Evolutionary conservation across 2,329 filamentous ascomycete genomes (phyloP).

Genomic region (Acephala macrosclerotiorum): DNA sequence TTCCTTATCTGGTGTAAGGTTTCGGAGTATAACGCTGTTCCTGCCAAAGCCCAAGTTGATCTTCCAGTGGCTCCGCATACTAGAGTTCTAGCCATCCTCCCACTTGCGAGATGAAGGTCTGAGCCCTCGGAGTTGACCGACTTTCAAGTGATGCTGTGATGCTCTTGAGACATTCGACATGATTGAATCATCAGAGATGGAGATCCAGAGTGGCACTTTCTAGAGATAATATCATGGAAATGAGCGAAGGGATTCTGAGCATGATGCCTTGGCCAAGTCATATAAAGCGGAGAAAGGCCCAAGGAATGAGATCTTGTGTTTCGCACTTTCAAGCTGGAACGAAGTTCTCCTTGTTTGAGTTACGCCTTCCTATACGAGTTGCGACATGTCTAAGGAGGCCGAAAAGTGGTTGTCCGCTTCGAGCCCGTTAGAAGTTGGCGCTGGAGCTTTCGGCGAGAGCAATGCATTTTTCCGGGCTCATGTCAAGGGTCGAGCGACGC

Average conservation of each 20-base stretch:
- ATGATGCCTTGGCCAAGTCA: neutral
- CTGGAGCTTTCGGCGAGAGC: neutral
- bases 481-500: neutral
- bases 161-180: neutral
- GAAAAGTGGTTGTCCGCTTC: neutral
- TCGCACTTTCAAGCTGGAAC: neutral
- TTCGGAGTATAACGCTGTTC: neutral
- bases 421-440: conserved; percentile 2
- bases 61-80: neutral
- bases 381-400: neutral
- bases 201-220: neutral
- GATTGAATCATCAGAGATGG: neutral
- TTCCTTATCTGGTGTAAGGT: neutral
- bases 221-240: neutral
- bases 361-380: neutral
- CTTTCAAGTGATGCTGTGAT: neutral
- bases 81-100: neutral
- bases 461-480: neutral
- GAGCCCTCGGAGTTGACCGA: neutral
- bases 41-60: neutral
- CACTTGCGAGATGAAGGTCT: neutral
- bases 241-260: neutral
- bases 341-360: neutral
- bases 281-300: neutral
- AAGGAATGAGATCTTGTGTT: neutral